phyloP scores from a whole-genome alignment of 2,329 filamentous ascomycete genomes.

The Colletotrichum chrysophilum region DNA sequence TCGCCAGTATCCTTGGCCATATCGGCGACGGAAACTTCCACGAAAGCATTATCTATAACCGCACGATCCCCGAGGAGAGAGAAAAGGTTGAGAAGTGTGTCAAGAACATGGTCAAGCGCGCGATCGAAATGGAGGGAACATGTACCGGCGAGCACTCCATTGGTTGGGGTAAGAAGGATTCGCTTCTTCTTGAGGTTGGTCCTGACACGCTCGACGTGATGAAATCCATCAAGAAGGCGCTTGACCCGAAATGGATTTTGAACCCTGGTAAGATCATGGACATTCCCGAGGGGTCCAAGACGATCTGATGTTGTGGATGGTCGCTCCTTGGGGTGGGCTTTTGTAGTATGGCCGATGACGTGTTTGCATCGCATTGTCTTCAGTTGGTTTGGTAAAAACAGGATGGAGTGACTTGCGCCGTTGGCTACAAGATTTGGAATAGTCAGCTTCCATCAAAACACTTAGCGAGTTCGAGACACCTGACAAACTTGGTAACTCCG shows the following conservation, averaged over 20 bases:
- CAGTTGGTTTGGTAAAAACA: not conserved
- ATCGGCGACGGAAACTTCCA: constrained; percentile 97
- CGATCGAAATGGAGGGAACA: constrained; percentile 91
- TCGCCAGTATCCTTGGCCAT: constrained; percentile 87
- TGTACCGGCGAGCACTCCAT: constrained; percentile 90
- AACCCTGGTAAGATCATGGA: constrained; percentile 95
- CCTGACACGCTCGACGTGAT: constrained; percentile 82
- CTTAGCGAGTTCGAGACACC: not conserved
- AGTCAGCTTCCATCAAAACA: not conserved
- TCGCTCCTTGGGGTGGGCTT: not conserved
- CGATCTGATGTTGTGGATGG: not conserved
- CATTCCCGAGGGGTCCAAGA: constrained; percentile 43
- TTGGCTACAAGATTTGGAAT: not conserved
- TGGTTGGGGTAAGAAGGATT: constrained; percentile 85
- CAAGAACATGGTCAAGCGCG: constrained; percentile 88
- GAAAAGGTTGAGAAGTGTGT: constrained; percentile 82
- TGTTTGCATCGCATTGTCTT: not conserved
- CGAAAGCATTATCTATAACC: constrained; percentile 88
- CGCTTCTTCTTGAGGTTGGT: constrained; percentile 79
- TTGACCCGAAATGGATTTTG: constrained; percentile 88
- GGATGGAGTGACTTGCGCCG: not conserved
- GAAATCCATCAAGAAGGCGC: constrained; percentile 79
- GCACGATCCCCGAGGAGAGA: constrained; percentile 69
- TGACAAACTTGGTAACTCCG: not conserved
- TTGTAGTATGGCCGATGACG: not conserved